Evolutionary conservation across 2,329 filamentous ascomycete genomes (phyloP).

Genomic region (Apiospora sp.): DNA sequence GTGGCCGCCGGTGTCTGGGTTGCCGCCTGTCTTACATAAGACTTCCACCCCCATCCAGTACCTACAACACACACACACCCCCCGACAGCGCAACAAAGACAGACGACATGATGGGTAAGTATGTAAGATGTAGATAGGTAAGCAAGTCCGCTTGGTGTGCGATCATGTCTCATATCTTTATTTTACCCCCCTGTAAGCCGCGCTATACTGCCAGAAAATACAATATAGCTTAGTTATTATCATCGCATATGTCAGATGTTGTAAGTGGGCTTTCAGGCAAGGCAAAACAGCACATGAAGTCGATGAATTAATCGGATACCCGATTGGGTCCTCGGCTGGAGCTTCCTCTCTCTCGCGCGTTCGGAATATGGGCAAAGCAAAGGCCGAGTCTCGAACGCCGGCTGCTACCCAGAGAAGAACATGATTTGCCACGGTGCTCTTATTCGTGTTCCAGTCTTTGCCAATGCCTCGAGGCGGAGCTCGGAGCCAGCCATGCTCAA

Average conservation of each 20-base stretch:
- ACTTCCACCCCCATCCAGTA: background rate
- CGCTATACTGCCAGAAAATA: conserved; percentile 22
- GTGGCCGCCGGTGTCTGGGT: conserved; percentile 8
- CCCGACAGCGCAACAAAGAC: background rate
- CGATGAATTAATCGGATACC: background rate
- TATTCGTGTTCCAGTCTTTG: background rate
- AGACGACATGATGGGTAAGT: background rate
- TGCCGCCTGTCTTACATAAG: conserved; percentile 17
- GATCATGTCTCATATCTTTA: conserved; percentile 12
- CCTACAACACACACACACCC: background rate
- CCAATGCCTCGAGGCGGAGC: conserved; percentile 14
- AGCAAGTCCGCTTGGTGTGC: background rate
- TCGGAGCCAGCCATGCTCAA: conserved; percentile 5
- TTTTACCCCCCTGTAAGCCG: conserved; percentile 2
- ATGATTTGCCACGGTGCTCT: conserved; percentile 19
- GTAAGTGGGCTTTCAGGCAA: background rate
- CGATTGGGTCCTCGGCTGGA: conserved; percentile 19
- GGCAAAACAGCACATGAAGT: background rate
- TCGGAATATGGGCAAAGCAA: background rate
- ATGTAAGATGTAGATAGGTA: too few species aligned
- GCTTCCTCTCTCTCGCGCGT: conserved; percentile 10
- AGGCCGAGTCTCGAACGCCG: conserved; percentile 19
- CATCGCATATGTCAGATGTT: conserved; percentile 14
- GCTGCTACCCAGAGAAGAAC: background rate
- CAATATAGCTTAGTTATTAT: conserved; percentile 7